Conservation (phyloP, 345 rosid species). For the Populus alba region DNA sequence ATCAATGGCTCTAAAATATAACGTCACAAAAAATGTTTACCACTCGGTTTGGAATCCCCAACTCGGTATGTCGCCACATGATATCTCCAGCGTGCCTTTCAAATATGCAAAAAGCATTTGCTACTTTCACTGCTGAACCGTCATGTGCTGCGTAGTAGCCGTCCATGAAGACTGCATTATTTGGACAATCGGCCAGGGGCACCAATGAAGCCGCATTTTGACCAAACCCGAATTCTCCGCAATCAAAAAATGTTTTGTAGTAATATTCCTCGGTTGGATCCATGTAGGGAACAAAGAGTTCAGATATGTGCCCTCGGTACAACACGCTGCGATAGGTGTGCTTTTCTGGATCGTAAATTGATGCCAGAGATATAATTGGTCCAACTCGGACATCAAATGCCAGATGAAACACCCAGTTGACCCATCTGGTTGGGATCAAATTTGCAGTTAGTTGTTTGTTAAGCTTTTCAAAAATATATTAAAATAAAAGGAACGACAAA, state of each 20-base stretch:
- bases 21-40: neutral
- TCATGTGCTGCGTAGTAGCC: constrained; percentile 39
- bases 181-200: constrained; percentile 50
- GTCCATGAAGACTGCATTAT: constrained; percentile 46
- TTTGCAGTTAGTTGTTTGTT: no score
- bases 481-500: neutral
- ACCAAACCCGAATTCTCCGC: constrained; percentile 54
- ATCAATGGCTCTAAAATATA: no score
- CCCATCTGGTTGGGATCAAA: constrained; percentile 35
- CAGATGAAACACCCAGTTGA: constrained; percentile 55
- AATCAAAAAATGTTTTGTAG: constrained; percentile 35
- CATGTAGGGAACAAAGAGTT: constrained; percentile 55
- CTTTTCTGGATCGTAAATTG: constrained; percentile 43
- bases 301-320: constrained; percentile 51
- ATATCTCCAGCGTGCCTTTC: constrained; percentile 53
- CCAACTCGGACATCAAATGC: constrained; percentile 52
- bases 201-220: constrained; percentile 37
- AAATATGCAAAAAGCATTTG: constrained; percentile 47
- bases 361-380: constrained; percentile 44
- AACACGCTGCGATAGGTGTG: constrained; percentile 38
- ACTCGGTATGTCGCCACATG: constrained; percentile 47
- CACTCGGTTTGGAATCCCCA: constrained; percentile 18
- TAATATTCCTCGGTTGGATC: constrained; percentile 51
- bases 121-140: constrained; percentile 34
- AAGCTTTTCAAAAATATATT: neutral